Evolutionary conservation across 768 basidiomycete species (phyloP), one percentile per base, ranked within the genome.

Genomic region (Trametes cingulata): DNA sequence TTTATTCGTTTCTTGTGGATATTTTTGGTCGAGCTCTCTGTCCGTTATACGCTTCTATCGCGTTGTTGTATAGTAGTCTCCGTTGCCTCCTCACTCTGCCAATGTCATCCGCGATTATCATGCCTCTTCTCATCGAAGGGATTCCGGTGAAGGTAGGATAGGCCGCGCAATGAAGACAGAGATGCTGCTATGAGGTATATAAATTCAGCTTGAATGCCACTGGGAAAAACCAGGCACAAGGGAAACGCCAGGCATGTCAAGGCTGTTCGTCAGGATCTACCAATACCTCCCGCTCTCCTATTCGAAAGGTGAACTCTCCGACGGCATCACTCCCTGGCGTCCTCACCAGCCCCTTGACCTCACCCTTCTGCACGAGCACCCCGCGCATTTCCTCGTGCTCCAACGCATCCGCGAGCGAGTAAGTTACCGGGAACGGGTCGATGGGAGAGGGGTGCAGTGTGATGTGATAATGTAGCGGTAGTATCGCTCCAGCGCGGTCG

Each of bases 381-480:
- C 48, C 29, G 5, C 66, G 58, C 48, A 60, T 47, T 14, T 45
- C 19, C 33, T 57, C 60, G 20, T 60, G 55, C 19, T 25, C 36
- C 8, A 46, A 22, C 9, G 63, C 52, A 10, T 64, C 61, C 9
- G 41, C 37, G 13, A 66, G 33, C 2, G 67, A 54, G 50, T 55
- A 52, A 2, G 61, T 48, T 4, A 35, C 42, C 5, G 58, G 54
- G 33, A 61, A 65, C 14, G 65, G 61, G 43, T 52, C 48, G n/a
- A 73, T 56, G 5, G 66, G 55, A 33, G 66, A 61, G 52, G 65
- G 69, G 52, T 67, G 70, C 33, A 80, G 65, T 42, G 79, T 69
- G 62, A 80, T 77, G 58, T 78, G 78, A 60, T 75, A 73, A 17
- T 75, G 68, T 7, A 80, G 70, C 41, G 68, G 71, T 29, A 75